Base-by-base conservation (phyloP, 2,329 filamentous ascomycete genomes). In the Alternaria consortialis region DNA sequence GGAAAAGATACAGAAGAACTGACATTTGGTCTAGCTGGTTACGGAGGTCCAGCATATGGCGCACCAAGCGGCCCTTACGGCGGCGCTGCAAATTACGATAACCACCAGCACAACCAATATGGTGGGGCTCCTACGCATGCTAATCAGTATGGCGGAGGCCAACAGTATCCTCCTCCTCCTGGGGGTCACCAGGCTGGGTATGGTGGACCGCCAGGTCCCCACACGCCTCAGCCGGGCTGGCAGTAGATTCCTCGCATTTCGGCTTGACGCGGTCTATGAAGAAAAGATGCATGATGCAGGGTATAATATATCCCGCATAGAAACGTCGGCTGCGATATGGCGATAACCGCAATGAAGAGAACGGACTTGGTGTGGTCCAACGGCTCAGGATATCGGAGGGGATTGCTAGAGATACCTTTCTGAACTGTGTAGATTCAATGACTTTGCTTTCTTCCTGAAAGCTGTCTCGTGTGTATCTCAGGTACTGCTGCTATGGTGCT, bases 101-200 rank as follows among this genome's bases (percentile, higher is more conserved):
- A 74, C 55, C 73, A 76, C 56, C 68, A 76, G 53, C 73, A 75
- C 59, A 73, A 74, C 60, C 64, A 66, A 40, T 68, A 67, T 25
- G 65, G 63, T 32, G 67, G 67, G 17, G 60, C 63, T 39, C 56
- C 64, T 23, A 62, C 60, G 44, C 56, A 60, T 36, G 56, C 57
- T 32, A 65, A 67, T 53, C 56, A 63, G 20, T 66, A 69, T 31
- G 63, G 56, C 29, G 56, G 60, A 13, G 57, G 60, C 12, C 60
- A 65, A 31, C 67, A 69, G 25, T 69, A 69, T 29, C 66, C 66
- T 43, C 67, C 67, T 27, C 64, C 64, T 5, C 64, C 64, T 17
- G 44, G 47, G 6, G 55, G 57, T 2, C 65, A 69, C 13, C 59
- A 57, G 27, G 40, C 51, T 46, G 62, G 60, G 13, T 65, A 65